Base-by-base conservation (phyloP, 2,329 filamentous ascomycete species). In the Hirsutella rhossiliensis region DNA sequence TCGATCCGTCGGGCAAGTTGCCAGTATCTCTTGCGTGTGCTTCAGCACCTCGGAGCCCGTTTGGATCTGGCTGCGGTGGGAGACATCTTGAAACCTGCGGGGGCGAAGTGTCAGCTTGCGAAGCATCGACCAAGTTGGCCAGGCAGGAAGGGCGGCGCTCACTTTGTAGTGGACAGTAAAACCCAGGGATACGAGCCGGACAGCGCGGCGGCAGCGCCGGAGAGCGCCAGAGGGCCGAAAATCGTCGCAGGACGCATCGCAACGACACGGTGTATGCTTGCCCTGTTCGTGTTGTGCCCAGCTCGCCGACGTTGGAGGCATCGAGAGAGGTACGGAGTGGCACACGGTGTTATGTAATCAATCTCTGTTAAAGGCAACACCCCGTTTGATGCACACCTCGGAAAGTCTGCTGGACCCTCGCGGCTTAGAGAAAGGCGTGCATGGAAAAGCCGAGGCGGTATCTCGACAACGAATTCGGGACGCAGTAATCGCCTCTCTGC, bases 101-200 rank as follows among this genome's bases (percentile, higher is more conserved):
- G 9, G 13, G 36, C 34, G 34, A 18, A 40, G 20, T 38, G 43
- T 49, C 37, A 50, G 45, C 41, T 34, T 18, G n/a, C 20, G 20
- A 29, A 23, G 23, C 15, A 15, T 36, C 34, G n/a, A 9, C 4
- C 39, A 31, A 29, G 40, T 38, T 42, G 48, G 42, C 31, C 38
- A 27, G 39, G 45, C 40, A 20, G 20, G 41, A 41, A 38, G 44
- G 47, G 45, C 45, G 48, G 44, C 43, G 58, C 82, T 56, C 81
- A 95, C 89, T 81, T 71, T 49, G 83, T 76, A 39, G 83, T 90
- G 29, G 90, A 96, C 62, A 94, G 82, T 52, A 96, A 68, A 60
- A 95, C 76, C 64, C 95, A 92, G 17, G 92, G 90, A 44, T 87
- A 89, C 2, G 89, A 87, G 64, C 95, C 83, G 50, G 78, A 80